phyloP scores from a whole-genome alignment of 1,284 basidiomycete genomes.

The Agaricales sp. region DNA sequence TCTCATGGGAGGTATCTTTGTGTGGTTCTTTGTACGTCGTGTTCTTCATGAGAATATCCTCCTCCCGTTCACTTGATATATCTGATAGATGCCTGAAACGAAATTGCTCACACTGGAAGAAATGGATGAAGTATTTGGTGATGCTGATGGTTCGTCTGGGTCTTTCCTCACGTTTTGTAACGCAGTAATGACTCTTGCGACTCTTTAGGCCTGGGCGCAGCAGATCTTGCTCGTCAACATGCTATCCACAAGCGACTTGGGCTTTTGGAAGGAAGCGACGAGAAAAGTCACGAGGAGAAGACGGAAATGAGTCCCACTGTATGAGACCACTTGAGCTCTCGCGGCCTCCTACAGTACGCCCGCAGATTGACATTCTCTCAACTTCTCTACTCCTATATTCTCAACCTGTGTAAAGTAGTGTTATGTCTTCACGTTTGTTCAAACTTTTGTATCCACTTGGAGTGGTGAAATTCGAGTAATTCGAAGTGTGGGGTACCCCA shows the following conservation, averaged over 20 bases:
- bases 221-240: conserved; percentile 43
- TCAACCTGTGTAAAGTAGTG: no score
- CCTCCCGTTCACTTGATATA: conserved; percentile 1
- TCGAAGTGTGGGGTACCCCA: no score
- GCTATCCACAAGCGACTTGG: conserved; percentile 52
- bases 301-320: conserved; percentile 10
- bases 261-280: conserved; percentile 20
- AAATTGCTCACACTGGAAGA: conserved; percentile 60
- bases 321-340: no score
- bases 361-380: no score
- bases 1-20: conserved; percentile 51
- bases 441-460: no score
- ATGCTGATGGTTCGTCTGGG: conserved; percentile 15
- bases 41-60: no score
- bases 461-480: no score
- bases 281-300: conserved; percentile 12
- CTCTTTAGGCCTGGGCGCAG: conserved; percentile 35
- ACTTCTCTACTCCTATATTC: no score
- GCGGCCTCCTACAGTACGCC: no score
- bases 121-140: conserved; percentile 62
- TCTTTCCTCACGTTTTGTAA: not conserved
- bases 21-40: conserved; percentile 40
- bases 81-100: conserved; percentile 48
- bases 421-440: no score
- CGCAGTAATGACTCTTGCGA: not conserved